These are phyloP conservation scores for Sarocladium kiliense DNA, from an alignment of 2,329 filamentous ascomycete genomes.

Conservation along the genomic window DNA sequence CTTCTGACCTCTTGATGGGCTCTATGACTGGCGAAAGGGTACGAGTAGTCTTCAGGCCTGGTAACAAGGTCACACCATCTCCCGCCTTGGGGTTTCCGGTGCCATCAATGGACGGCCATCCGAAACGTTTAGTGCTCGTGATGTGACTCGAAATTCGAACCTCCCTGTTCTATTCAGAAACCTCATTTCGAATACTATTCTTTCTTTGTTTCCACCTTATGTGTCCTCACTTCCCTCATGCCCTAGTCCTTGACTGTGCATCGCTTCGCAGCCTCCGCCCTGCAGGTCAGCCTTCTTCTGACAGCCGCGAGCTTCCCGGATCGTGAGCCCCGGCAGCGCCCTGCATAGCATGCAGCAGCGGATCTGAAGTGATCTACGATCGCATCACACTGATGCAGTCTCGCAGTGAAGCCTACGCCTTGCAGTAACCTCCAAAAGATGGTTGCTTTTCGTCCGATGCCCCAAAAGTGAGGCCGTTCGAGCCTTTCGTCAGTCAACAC, in stretches of 20 bases:
- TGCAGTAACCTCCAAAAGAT: background rate
- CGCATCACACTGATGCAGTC: constrained; percentile 3
- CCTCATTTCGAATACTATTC: background rate
- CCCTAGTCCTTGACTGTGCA: background rate
- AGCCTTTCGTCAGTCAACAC: no score
- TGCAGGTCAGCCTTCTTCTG: constrained; percentile 3
- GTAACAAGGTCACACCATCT: background rate
- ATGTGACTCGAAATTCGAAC: background rate
- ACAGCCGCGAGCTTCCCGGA: background rate
- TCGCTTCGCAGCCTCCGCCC: background rate
- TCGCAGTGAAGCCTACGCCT: background rate
- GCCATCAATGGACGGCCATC: background rate
- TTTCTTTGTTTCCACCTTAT: background rate
- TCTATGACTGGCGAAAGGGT: no score
- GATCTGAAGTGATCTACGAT: constrained; percentile 9
- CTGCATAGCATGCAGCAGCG: constrained; percentile 7
- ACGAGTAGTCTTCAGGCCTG: background rate
- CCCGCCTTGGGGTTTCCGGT: no score
- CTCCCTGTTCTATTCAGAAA: background rate
- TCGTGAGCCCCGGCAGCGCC: constrained; percentile 6
- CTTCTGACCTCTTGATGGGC: no score
- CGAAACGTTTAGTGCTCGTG: background rate
- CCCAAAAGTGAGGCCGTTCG: background rate
- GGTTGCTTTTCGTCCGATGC: background rate
- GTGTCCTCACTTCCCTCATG: background rate